Evolutionary conservation across 179 eudicot species (phyloP).

Genomic region (Spergularia azorica): DNA sequence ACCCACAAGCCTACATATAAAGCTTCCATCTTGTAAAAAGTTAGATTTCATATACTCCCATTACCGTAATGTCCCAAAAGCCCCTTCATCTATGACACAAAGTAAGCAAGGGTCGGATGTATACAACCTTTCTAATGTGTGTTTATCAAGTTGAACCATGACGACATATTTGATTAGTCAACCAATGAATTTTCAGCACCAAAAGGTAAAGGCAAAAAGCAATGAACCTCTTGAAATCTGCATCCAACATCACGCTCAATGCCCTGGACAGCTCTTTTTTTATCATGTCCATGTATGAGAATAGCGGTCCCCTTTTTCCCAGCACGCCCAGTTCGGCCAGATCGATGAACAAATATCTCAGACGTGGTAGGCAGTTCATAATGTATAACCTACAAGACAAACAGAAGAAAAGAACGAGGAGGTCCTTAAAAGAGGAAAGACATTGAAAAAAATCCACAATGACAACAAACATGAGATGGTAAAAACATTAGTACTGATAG

Average conservation of each 20-base stretch:
- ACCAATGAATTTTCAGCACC: neutral
- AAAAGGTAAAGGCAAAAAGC: neutral
- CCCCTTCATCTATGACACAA: too few species aligned
- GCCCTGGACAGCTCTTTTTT: conserved; percentile 52
- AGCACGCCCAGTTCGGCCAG: conserved; percentile 98
- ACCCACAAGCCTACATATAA: neutral
- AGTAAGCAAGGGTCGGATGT: too few species aligned
- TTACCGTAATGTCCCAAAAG: too few species aligned
- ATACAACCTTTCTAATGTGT: too few species aligned
- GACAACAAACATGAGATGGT: neutral
- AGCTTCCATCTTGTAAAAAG: neutral
- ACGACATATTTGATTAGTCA: conserved; percentile 1
- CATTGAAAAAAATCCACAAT: neutral
- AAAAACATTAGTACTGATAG: neutral
- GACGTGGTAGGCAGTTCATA: conserved; percentile 80
- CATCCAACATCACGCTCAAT: conserved; percentile 82
- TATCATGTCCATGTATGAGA: conserved; percentile 53
- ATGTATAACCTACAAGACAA: conserved; percentile 57
- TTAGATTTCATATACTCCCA: neutral
- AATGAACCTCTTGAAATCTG: conserved; percentile 59
- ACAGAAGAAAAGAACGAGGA: neutral
- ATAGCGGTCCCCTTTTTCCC: conserved; percentile 89
- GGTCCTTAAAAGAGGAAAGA: neutral
- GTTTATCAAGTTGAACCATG: too few species aligned
- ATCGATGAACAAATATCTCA: conserved; percentile 87